phyloP scores from a whole-genome alignment of 1,284 basidiomycete species.

The Heimioporus punctisporus region DNA sequence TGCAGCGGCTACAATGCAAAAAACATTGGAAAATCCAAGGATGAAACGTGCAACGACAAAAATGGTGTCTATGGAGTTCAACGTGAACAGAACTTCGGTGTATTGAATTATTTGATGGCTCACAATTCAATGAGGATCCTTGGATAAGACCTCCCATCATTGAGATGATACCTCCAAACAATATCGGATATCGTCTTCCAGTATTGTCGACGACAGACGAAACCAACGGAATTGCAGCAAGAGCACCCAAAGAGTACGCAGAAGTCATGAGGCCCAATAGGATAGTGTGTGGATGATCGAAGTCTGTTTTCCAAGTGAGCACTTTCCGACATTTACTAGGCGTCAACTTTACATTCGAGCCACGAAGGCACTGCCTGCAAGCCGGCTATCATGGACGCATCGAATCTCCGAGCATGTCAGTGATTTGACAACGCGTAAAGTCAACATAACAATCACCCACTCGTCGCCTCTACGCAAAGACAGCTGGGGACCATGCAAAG shows the following conservation, averaged over 20 bases:
- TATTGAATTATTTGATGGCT: not conserved
- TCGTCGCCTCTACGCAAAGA: no score
- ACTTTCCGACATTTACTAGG: no score
- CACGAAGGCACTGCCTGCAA: no score
- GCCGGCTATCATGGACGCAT: no score
- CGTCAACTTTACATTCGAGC: no score
- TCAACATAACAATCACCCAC: no score
- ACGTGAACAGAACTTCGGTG: not conserved
- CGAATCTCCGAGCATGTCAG: no score
- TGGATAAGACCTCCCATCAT: constrained; percentile 10
- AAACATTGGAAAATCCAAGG: constrained; percentile 6
- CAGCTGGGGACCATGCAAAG: no score
- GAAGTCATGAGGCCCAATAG: constrained; percentile 12
- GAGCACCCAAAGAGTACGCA: constrained; percentile 11
- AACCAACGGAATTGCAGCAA: constrained; percentile 10
- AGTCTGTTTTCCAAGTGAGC: no score
- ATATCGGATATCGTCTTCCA: constrained; percentile 15
- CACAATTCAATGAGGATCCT: constrained; percentile 9
- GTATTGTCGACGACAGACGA: constrained; percentile 9
- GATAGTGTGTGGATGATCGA: constrained; percentile 14
- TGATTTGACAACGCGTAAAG: no score
- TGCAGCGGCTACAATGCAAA: constrained; percentile 11
- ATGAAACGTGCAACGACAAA: constrained; percentile 20
- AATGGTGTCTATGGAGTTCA: constrained; percentile 6
- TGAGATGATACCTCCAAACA: constrained; percentile 4